Percentiles rank a stretch among this genome's conserved stretches.
Conservation (phyloP, 1,139 yeast genomes). For the Wickerhamomyces sp. region DNA sequence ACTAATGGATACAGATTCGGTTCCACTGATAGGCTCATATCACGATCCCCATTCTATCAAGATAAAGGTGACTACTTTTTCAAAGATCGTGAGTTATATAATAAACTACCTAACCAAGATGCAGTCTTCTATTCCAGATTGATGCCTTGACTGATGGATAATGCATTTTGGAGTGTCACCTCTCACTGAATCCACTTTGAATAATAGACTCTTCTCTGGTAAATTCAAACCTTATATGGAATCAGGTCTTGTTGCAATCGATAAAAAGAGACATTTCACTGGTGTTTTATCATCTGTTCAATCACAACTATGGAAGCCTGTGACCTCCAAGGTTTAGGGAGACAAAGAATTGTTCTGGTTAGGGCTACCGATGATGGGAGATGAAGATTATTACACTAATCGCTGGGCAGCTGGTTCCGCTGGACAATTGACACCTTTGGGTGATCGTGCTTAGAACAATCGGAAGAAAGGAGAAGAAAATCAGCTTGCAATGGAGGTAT, state of each 20-base stretch:
- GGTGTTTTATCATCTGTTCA: constrained; percentile 40
- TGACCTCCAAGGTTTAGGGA: constrained; percentile 35
- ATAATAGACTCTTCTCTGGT: constrained; percentile 41
- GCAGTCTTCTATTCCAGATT: constrained; percentile 36
- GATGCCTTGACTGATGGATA: constrained; percentile 34
- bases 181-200: constrained; percentile 34
- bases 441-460: too few relatives aligned
- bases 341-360: constrained; percentile 59
- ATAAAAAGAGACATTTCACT: constrained; percentile 38
- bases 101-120: constrained; percentile 13
- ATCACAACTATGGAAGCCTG: constrained; percentile 26
- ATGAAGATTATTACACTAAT: constrained; percentile 37
- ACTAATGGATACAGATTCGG: constrained; percentile 49
- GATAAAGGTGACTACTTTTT: constrained; percentile 32
- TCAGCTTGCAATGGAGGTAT: constrained; percentile 37
- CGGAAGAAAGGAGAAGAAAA: too few relatives aligned
- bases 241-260: constrained; percentile 47
- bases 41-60: constrained; percentile 27
- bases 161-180: constrained; percentile 31
- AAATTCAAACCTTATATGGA: constrained; percentile 47
- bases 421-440: constrained; percentile 23
- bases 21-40: constrained; percentile 36
- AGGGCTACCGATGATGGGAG: constrained; percentile 45
- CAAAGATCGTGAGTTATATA: constrained; percentile 31
- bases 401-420: constrained; percentile 39